Base-by-base conservation (phyloP, 1,284 basidiomycete species). In the Anthracocystis setariae region DNA sequence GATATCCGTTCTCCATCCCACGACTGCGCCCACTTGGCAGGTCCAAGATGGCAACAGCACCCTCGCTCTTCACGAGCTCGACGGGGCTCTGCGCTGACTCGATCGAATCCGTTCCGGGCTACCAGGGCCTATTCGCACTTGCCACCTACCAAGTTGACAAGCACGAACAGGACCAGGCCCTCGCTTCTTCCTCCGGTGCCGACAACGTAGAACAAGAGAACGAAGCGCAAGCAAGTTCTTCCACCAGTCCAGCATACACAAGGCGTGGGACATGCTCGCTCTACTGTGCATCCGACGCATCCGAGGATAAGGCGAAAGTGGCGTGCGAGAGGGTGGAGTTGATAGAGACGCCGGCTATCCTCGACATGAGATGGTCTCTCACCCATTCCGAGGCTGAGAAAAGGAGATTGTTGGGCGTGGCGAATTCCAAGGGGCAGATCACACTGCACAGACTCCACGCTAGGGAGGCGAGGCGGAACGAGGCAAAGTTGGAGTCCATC, bases 71-170 rank as follows among this genome's bases (percentile, higher is more conserved):
- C 52, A 46, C 46, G 8, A 53, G 67, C 12, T 81, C 78, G 2
- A 82, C 80, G 12, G 65, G 52, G 17, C 72, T 79, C 5, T 77
- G 74, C 38, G 81, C 81, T 1, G 81, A 82, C 62, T 78, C 76
- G 15, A 58, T 82, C 43, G 81, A 82, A 53, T 75, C 76, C 3
- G 77, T 76, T 12, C 81, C 81, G 0, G 51, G 32, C 18, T 23
- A 47, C 3, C 24, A 43, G 2, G 67, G 69, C 25, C 37, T 82
- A 20, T 82, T 82, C 57, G 81, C 77, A 3, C 67, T 81, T 7
- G 79, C 74, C 1, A 82, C 81, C 1, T 82, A 82, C 29, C 80
- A 82, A 43, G 78, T 82, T 9, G 79, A 82, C 47, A 66, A 82
- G 50, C 60, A 69, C n/a, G 67, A 73, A 35, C 54, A 49, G 49